phyloP scores from a whole-genome alignment of 345 rosid genomes.

The Rhodamnia argentea region DNA sequence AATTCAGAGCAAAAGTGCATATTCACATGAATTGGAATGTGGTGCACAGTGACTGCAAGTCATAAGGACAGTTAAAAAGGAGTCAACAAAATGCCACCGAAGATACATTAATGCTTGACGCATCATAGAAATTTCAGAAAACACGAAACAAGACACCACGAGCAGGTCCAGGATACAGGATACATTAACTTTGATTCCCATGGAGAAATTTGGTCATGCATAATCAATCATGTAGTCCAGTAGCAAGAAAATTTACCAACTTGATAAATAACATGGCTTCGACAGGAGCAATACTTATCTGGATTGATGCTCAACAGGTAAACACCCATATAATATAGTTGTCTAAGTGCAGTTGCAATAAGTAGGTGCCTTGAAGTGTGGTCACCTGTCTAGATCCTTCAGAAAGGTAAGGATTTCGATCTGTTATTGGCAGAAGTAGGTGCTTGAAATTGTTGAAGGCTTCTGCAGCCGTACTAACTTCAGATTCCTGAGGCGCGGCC shows the following conservation, averaged over 20 bases:
- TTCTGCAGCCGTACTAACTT: constrained; percentile 40
- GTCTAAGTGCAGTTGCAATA: not conserved
- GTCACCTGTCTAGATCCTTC: constrained; percentile 89
- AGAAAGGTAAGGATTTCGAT: constrained; percentile 74
- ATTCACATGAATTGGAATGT: not conserved
- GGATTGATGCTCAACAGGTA: not conserved
- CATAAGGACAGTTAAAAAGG: not conserved
- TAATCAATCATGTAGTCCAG: not conserved
- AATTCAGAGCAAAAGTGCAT: not conserved
- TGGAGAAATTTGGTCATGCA: not conserved
- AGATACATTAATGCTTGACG: not conserved
- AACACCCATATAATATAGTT: not conserved
- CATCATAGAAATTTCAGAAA: not conserved
- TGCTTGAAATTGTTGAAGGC: constrained; percentile 56
- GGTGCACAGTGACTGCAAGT: not conserved
- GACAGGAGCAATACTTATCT: not conserved
- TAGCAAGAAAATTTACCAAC: not conserved
- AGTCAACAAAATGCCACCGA: not conserved
- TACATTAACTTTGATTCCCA: not conserved
- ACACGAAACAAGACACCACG: not conserved
- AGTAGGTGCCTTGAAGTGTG: not conserved
- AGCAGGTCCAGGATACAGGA: not conserved
- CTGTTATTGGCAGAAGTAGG: constrained; percentile 73
- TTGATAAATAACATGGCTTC: not conserved
- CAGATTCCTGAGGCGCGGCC: constrained; percentile 50